A percentile compares a stretch with the other conserved stretches of the same genome.
phyloP scores from a whole-genome alignment of 345 rosid species.

The Gossypium rotundifolium region DNA sequence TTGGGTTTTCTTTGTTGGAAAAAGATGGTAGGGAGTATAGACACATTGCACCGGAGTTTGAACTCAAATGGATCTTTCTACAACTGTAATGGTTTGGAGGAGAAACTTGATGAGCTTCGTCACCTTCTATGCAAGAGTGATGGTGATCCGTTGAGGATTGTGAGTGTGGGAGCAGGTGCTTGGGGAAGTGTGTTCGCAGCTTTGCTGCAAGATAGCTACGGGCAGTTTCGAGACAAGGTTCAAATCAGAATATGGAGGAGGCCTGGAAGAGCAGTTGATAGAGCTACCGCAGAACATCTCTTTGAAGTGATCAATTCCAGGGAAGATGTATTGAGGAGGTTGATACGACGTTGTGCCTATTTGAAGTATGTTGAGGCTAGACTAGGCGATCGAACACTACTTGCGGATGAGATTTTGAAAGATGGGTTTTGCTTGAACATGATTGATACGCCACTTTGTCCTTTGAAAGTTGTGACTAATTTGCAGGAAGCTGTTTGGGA shows the following conservation, averaged over 20 bases:
- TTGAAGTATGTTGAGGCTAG: constrained; percentile 78
- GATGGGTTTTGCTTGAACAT: constrained; percentile 86
- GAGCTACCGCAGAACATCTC: constrained; percentile 65
- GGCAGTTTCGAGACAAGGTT: constrained; percentile 60
- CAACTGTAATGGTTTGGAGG: constrained; percentile 48
- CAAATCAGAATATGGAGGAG: constrained; percentile 79
- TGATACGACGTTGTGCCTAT: constrained; percentile 77
- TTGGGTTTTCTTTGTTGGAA: constrained; percentile 10
- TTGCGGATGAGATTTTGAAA: constrained; percentile 72
- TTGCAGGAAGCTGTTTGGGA: constrained; percentile 87
- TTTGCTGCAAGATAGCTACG: constrained; percentile 64
- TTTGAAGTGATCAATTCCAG: constrained; percentile 80
- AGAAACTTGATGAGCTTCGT: constrained; percentile 64
- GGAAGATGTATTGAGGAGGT: constrained; percentile 65
- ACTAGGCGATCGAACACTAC: constrained; percentile 64
- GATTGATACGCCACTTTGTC: constrained; percentile 76
- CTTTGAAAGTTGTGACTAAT: constrained; percentile 73
- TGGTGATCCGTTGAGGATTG: constrained; percentile 71
- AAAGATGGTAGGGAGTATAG: constrained; percentile 59
- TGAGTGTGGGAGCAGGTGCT: constrained; percentile 78
- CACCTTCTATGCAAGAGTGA: constrained; percentile 43
- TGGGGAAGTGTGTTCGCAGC: constrained; percentile 90
- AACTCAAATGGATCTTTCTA: constrained; percentile 39
- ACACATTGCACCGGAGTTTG: constrained; percentile 16
- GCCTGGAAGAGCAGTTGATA: constrained; percentile 58